Evolutionary conservation across 228 moss, liverwort and hornwort genomes (phyloP).

Genomic region (Sphagnum fallax): DNA sequence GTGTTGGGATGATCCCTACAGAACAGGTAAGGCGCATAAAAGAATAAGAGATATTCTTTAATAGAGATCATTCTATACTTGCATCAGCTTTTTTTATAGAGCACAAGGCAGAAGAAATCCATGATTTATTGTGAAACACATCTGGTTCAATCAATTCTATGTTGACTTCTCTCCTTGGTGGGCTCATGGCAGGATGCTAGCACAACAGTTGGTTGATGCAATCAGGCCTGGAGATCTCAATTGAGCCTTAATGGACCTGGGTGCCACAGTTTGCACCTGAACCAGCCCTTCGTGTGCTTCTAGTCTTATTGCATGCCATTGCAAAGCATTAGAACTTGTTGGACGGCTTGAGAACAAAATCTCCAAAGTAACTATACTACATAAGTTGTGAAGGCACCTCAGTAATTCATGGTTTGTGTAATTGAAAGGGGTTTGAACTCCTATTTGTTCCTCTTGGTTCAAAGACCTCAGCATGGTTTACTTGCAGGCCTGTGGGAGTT

Average conservation of each 20-base stretch:
- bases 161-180: neutral
- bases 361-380: no score
- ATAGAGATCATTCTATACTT: no score
- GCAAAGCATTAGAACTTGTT: slow-evolving; percentile 56
- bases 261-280: slow-evolving; percentile 83
- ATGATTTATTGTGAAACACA: no score
- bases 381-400: no score
- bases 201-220: slow-evolving; percentile 66
- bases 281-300: slow-evolving; percentile 63
- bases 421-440: no score
- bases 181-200: slow-evolving; percentile 55
- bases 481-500: slow-evolving; percentile 99
- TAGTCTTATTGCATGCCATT: slow-evolving; percentile 72
- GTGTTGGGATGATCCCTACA: no score
- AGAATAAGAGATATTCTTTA: no score
- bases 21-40: no score
- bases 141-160: no score
- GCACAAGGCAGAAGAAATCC: no score
- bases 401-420: no score
- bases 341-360: neutral
- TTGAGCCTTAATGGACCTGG: slow-evolving; percentile 96
- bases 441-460: slow-evolving; percentile 64
- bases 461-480: slow-evolving; percentile 65
- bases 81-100: no score
- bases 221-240: slow-evolving; percentile 84